Evolutionary conservation across 2,329 filamentous ascomycete species (phyloP), one percentile per base, ranked within the genome.

Genomic region (Colletotrichum limetticola): DNA sequence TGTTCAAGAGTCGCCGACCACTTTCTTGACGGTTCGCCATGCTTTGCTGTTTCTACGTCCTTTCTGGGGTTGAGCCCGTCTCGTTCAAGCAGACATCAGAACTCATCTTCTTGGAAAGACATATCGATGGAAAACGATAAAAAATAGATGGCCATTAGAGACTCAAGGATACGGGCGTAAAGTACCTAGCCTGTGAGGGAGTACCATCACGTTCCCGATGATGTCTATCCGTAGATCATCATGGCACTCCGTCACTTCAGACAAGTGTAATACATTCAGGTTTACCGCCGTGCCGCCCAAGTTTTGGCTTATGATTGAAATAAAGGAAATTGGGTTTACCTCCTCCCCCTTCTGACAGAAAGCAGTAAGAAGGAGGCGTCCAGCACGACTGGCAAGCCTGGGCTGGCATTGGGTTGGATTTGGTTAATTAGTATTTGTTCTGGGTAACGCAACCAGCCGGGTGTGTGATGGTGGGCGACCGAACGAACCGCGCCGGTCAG

Each of bases 381-480:
- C 12, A 28, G n/a, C 46, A 9, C 42, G 32, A 49, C 42, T 42
- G 37, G 37, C 16, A 42, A 16, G 14, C 8, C 42, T 49, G 42
- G 42, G 42, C 16, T 49, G 42, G 42, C 42, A 49, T 49, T n/a
- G 42, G 52, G 16, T 60, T 55, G 55, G 60, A 60, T 64, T 64
- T 72, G 53, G 66, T 68, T 46, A 26, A 32, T 14, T 63, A 24
- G 59, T 63, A 46, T 70, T 69, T 64, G 42, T 59, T 56, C 42
- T 59, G 16, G 16, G 35, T 57, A 65, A 70, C 66, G 70, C 70
- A 72, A 72, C 59, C 70, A 65, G 66, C 70, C 66, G 59, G 66
- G 46, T 49, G n/a, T n/a, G 28, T 12, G 60, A 46, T 55, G 67
- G 57, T 59, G 69, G 66, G 59, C 55, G 42, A 49, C 42, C 42